Conservation (phyloP, 176 grass and related monocot species). For the Guadua angustifolia region DNA sequence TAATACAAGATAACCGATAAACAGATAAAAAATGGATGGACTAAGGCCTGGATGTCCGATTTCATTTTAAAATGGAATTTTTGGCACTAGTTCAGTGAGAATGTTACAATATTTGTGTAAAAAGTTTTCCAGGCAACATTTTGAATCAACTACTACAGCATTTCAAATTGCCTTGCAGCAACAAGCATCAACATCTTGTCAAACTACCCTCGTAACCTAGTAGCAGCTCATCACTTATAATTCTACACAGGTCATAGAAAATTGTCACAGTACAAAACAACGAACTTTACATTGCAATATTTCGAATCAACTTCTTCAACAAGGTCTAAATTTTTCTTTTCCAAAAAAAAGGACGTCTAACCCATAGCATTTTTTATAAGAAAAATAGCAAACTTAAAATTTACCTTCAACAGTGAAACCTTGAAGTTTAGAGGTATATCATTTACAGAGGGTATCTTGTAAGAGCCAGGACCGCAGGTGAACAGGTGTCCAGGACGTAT, state of each 20-base stretch:
- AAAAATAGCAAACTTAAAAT: neutral
- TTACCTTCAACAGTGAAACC: conserved; percentile 90
- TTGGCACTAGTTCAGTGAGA: neutral
- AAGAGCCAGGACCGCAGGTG: conserved; percentile 85
- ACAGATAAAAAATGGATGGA: neutral
- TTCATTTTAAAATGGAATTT: conserved; percentile 6
- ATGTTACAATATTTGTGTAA: neutral
- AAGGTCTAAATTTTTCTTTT: neutral
- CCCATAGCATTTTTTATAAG: neutral
- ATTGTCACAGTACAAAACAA: neutral
- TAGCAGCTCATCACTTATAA: neutral
- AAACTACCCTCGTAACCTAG: neutral
- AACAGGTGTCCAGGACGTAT: conserved; percentile 84
- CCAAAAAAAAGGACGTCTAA: neutral
- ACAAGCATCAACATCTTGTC: neutral
- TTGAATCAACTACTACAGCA: neutral
- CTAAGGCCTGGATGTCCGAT: neutral
- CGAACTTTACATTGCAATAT: conserved; percentile 8
- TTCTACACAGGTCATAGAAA: neutral
- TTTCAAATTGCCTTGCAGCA: neutral
- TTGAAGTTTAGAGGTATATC: conserved; percentile 95
- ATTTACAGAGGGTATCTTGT: conserved; percentile 94
- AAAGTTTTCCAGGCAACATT: neutral
- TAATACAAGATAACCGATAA: neutral
- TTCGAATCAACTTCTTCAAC: neutral